Conservation (phyloP, 257 asterid species). For the Nicotiana obtusifolia region DNA sequence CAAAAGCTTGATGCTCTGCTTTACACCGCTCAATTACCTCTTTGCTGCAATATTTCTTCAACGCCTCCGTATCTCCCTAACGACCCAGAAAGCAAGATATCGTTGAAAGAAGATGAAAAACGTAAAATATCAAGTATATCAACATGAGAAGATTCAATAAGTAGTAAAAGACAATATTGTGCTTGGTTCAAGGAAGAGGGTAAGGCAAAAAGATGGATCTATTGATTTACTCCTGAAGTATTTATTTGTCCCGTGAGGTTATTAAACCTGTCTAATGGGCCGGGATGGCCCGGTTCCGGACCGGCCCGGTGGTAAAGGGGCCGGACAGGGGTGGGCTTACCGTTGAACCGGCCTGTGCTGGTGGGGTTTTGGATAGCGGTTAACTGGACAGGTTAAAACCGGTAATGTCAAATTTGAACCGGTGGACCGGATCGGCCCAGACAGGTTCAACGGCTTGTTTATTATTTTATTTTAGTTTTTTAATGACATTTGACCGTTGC, state of each 20-base stretch:
- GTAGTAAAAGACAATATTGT: not conserved
- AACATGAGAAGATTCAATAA: not conserved
- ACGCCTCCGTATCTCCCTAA: conserved; percentile 64
- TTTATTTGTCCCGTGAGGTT: not conserved
- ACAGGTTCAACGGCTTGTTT: too few relatives aligned
- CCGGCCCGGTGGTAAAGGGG: too few relatives aligned
- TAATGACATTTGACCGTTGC: too few relatives aligned
- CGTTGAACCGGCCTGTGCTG: too few relatives aligned
- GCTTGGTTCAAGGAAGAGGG: not conserved
- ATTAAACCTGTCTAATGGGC: too few relatives aligned
- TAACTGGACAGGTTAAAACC: too few relatives aligned
- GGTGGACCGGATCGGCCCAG: too few relatives aligned
- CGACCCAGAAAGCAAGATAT: not conserved
- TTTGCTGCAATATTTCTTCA: conserved; percentile 72
- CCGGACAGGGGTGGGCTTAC: too few relatives aligned
- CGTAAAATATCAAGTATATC: conserved; percentile 3
- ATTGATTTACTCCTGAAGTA: not conserved
- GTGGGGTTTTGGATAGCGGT: too few relatives aligned
- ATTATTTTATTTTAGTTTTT: too few relatives aligned
- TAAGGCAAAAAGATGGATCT: not conserved
- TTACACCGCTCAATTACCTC: conserved; percentile 82
- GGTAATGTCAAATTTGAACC: too few relatives aligned
- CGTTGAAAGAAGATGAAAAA: conserved; percentile 4
- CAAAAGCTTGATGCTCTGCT: conserved; percentile 74
- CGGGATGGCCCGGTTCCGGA: too few relatives aligned